Conservation (phyloP, 352 stramenopile species). For the Phytophthora boehmeriae region DNA sequence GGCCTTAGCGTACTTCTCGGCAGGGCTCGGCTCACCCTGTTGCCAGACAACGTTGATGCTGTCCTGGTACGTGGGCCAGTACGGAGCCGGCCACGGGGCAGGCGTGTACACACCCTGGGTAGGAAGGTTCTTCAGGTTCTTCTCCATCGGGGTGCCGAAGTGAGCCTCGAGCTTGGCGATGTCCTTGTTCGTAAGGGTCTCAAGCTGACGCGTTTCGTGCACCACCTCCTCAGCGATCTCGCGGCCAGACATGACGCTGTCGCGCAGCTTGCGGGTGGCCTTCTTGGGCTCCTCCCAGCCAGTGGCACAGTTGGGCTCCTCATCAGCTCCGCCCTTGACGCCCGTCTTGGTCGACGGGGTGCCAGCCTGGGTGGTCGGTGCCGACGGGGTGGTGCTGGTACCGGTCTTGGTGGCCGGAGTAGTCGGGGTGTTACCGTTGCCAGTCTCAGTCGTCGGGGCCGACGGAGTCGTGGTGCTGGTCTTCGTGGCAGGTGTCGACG, state of each 20-base stretch:
- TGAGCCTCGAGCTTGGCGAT: slow-evolving; percentile 32
- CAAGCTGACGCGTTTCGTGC: slow-evolving; percentile 26
- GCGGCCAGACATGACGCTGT: slow-evolving; percentile 16
- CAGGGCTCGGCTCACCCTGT: slow-evolving; percentile 20
- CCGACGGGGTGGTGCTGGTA: slow-evolving; percentile 1
- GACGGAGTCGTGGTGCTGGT: slow-evolving; percentile 5
- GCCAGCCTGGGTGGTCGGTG: slow-evolving; percentile 10
- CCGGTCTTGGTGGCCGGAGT: slow-evolving; percentile 8
- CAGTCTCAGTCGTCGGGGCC: background rate
- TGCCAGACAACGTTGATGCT: slow-evolving; percentile 62
- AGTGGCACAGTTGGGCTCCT: slow-evolving; percentile 29
- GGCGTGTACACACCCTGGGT: slow-evolving; percentile 15
- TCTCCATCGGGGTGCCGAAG: slow-evolving; percentile 33
- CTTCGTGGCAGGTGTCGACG: background rate
- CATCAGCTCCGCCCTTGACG: background rate
- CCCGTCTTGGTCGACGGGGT: slow-evolving; percentile 15
- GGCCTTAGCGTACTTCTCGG: slow-evolving; percentile 56
- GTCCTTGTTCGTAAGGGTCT: slow-evolving; percentile 22
- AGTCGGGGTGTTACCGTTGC: slow-evolving; percentile 3
- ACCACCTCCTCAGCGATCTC: slow-evolving; percentile 4
- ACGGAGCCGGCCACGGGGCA: slow-evolving; percentile 52
- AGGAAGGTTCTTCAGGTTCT: slow-evolving; percentile 27
- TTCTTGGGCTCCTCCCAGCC: slow-evolving; percentile 28
- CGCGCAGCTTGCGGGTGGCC: slow-evolving; percentile 15
- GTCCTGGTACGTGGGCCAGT: slow-evolving; percentile 70